These are phyloP conservation scores for Chlorella ohadii DNA, from an alignment of 139 green algal genomes.

Conservation along the genomic window DNA sequence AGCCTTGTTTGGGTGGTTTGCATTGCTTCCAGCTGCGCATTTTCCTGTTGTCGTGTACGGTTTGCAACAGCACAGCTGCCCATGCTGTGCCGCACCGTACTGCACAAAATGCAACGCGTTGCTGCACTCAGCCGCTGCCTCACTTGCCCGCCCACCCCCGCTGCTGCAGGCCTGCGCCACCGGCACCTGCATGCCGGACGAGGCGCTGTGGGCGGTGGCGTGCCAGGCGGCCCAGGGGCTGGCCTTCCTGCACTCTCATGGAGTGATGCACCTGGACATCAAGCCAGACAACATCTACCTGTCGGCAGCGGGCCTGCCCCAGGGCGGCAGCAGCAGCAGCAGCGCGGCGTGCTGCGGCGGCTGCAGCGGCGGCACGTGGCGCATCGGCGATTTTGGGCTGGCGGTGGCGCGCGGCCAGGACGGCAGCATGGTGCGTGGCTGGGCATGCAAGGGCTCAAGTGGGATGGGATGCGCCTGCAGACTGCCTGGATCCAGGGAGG, in stretches of 20 bases:
- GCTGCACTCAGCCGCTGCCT: too few species aligned
- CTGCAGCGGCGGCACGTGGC: conserved; percentile 46
- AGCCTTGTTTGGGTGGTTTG: too few species aligned
- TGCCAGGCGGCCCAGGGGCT: conserved; percentile 55
- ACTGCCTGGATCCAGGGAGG: too few species aligned
- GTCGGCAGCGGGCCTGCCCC: neutral
- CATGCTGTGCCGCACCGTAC: too few species aligned
- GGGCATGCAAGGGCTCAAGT: too few species aligned
- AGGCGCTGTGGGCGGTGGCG: conserved; percentile 22
- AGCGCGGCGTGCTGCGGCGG: neutral
- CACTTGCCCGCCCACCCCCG: too few species aligned
- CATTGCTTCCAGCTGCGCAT: too few species aligned
- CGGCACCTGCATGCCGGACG: conserved; percentile 23
- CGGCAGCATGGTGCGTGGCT: conserved; percentile 25
- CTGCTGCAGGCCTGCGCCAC: neutral
- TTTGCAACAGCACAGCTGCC: too few species aligned
- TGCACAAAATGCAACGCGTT: too few species aligned
- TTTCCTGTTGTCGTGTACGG: too few species aligned
- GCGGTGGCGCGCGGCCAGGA: conserved; percentile 52
- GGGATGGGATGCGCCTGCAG: too few species aligned
- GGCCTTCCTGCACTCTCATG: conserved; percentile 71
- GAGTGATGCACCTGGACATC: conserved; percentile 85
- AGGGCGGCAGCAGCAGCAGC: neutral
- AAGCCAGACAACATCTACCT: conserved; percentile 88
- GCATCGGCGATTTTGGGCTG: conserved; percentile 83